Percentiles rank a stretch among this genome's conserved stretches.
Conservation (phyloP, 2,329 filamentous ascomycete species). For the Clonostachys byssicola region DNA sequence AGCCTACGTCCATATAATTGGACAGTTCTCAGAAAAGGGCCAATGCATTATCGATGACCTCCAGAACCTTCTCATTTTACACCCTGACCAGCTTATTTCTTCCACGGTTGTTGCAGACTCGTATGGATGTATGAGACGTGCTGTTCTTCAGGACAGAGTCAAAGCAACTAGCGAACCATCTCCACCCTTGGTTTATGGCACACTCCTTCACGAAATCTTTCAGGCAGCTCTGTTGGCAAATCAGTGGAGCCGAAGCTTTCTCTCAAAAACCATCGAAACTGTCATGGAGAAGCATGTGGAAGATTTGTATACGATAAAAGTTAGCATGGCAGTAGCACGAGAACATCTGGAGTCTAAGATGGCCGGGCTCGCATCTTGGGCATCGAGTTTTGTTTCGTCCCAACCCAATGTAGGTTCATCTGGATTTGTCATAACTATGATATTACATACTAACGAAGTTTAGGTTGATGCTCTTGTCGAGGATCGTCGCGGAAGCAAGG, state of each 20-base stretch:
- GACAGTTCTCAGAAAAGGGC: slow-evolving; percentile 64
- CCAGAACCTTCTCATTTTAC: slow-evolving; percentile 81
- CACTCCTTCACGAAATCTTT: slow-evolving; percentile 91
- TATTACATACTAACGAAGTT: slow-evolving; percentile 17
- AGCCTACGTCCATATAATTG: slow-evolving; percentile 83
- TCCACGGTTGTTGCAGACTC: slow-evolving; percentile 96
- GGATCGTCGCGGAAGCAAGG: slow-evolving; percentile 71
- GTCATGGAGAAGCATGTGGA: slow-evolving; percentile 78
- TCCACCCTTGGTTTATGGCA: slow-evolving; percentile 83
- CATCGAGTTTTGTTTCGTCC: slow-evolving; percentile 70
- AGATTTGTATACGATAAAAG: slow-evolving; percentile 82
- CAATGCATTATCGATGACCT: slow-evolving; percentile 80
- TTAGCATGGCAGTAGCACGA: slow-evolving; percentile 66
- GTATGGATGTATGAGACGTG: slow-evolving; percentile 83
- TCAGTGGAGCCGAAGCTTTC: slow-evolving; percentile 68
- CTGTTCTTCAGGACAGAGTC: slow-evolving; percentile 90
- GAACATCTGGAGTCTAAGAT: slow-evolving; percentile 83
- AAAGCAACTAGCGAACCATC: slow-evolving; percentile 83
- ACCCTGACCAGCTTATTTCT: slow-evolving; percentile 93
- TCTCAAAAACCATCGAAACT: slow-evolving; percentile 61
- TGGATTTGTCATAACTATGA: not conserved
- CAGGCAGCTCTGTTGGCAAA: slow-evolving; percentile 85
- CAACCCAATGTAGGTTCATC: slow-evolving; percentile 56
- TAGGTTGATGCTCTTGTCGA: slow-evolving; percentile 69
- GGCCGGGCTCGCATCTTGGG: slow-evolving; percentile 78